Evolutionary conservation across 202 grass and related monocot species (phyloP), one percentile per base, ranked within the genome.

Genomic region (Cymbopogon flexuosus): DNA sequence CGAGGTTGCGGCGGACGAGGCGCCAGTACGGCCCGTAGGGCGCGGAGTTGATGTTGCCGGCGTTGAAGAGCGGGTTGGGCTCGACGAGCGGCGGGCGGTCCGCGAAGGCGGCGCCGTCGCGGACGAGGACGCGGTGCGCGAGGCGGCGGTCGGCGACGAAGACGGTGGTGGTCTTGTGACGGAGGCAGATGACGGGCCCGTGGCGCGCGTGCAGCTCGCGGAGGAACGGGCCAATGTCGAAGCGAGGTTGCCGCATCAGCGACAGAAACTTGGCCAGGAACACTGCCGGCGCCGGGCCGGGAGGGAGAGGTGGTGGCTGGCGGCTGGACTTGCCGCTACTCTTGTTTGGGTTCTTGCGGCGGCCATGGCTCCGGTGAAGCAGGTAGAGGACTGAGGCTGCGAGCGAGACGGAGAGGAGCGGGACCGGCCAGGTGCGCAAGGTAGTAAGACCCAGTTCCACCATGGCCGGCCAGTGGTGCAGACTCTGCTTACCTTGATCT

Each of bases 1-100:
- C 67, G 40, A 70, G 67, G 67, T 70, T 70, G 67, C 67, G 67
- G 67, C 67, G 67, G 40, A 70, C 67, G 22, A 70, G 67, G 67
- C 67, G 67, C 67, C 67, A 70, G 67, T 70, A 70, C 22, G 67
- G 6, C 1, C 67, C 40, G 40, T 70, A 70, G 67, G 22, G 67
- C 12, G 67, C 41, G 67, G 22, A 9, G 67, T 42, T 70, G 40
- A 70, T 46, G 40, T 46, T 42, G 39, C 40, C 67, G 40, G 67
- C 67, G 67, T 42, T 70, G 40, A 70, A 70, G 67, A 70, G 40
- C 39, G 5, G 40, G 0, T 24, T 24, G 12, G 67, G 67, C 6
- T 70, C 67, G 67, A 29, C 6, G 67, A 43, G 12, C 1, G 39
- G 67, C 21, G 40, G 67, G 39, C 67, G 67, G 40, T 70, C 40